Evolutionary conservation across 768 basidiomycete species (phyloP), one percentile per base, ranked within the genome.

Genomic region (Amanita brunnescens): DNA sequence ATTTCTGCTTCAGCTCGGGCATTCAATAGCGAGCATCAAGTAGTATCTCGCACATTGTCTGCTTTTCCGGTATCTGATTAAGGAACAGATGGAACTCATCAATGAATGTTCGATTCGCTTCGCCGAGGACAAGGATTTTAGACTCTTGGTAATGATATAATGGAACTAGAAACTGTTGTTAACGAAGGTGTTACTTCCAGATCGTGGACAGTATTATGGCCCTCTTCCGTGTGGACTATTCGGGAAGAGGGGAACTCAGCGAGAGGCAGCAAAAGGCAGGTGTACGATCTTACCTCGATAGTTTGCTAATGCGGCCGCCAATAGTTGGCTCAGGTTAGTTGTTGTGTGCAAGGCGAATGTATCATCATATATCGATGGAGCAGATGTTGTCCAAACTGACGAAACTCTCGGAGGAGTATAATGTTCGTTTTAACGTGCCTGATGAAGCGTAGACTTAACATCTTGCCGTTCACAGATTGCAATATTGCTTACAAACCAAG

Each of bases 141-240:
- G 82, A 42, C 73, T 89, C 24, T 67, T 91, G 60, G 86, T 85
- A 30, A 33, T 39, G 33, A 32, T n/a, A 30, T 12, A 53, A 38
- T 32, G 20, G 21, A 34, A 21, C 42, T 21, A 14, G 26, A 21
- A 12, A 46, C 20, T 10, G n/a, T 42, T 32, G 8, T 12, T 38
- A 32, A 44, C 46, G 63, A 37, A 67, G 33, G 26, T 20, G 52
- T 23, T 32, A 30, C 37, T 40, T 51, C 5, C 60, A 95, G 86
- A 92, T 97, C 53, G 79, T 97, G 32, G 95, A 97, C 64, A 93
- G 90, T 59, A 94, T 97, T 54, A 95, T 98, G 91, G 95, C 94
- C 24, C 76, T 95, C 5, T 98, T 98, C 66, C 81, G 92, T 16
- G 89, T 92, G 39, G 94, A 98, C 66, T 98, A 74, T 64, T 90